Conservation (phyloP, 169 alveolate genomes). For the Eimeria brunetti region DNA sequence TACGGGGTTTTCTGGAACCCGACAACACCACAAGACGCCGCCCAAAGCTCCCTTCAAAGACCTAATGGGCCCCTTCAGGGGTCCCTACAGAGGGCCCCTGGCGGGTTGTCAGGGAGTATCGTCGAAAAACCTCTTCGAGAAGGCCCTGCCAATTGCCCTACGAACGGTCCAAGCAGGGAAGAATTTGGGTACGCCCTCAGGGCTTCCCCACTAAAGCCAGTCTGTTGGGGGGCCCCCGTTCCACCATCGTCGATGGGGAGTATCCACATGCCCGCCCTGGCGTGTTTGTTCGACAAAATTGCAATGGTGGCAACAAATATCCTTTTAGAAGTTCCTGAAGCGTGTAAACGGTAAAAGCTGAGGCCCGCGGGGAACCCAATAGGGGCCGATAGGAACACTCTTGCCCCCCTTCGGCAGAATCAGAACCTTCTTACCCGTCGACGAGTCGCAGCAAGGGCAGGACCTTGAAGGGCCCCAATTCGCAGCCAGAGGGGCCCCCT, state of each 20-base stretch:
- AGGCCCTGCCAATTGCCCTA: background rate
- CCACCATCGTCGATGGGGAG: background rate
- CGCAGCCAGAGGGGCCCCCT: conserved; percentile 1
- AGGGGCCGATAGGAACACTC: background rate
- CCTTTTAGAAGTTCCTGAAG: conserved; percentile 13
- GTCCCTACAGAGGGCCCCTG: background rate
- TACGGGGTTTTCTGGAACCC: background rate
- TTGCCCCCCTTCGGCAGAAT: conserved; percentile 18
- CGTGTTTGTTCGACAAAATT: conserved; percentile 16
- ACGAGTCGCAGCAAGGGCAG: background rate
- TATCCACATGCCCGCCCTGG: no score
- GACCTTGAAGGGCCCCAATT: background rate
- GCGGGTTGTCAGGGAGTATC: background rate
- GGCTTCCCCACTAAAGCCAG: background rate
- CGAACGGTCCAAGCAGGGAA: background rate
- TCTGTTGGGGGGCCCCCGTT: background rate
- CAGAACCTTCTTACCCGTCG: background rate
- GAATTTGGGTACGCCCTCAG: background rate
- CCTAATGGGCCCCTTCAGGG: background rate
- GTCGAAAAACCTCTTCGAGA: background rate
- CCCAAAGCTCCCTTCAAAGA: no score
- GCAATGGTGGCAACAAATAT: conserved; percentile 16
- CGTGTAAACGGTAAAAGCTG: background rate
- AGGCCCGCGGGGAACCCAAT: background rate
- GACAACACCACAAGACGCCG: background rate